These are phyloP conservation scores for Citeromyces nyonsensis DNA, from an alignment of 805 yeast genomes.

Conservation along the genomic window DNA sequence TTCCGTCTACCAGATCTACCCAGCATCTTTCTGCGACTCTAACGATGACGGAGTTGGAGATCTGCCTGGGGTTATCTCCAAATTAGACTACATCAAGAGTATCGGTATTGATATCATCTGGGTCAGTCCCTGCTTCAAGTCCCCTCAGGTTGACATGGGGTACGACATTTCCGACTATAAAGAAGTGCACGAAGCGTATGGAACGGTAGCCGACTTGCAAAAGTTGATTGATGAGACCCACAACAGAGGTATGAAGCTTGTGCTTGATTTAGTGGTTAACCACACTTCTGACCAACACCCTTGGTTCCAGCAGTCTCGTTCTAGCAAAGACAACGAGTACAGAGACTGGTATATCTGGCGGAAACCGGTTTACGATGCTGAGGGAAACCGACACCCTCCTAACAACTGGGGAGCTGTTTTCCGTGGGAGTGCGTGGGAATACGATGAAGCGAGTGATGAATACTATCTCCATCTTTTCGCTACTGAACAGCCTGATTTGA, in stretches of 20 bases:
- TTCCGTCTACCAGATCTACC: conserved; percentile 41
- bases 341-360: conserved; percentile 51
- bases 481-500: conserved; percentile 40
- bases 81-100: conserved; percentile 31
- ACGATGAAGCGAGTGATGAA: conserved; percentile 35
- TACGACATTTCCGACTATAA: conserved; percentile 42
- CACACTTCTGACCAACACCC: conserved; percentile 39
- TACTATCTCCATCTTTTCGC: conserved; percentile 40
- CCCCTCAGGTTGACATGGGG: conserved; percentile 51
- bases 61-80: conserved; percentile 32
- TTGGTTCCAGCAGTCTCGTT: conserved; percentile 41
- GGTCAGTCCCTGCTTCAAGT: conserved; percentile 41
- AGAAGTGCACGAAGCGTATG: conserved; percentile 34
- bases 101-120: conserved; percentile 36
- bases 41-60: conserved; percentile 47
- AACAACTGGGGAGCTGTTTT: conserved; percentile 40
- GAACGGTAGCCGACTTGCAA: conserved; percentile 36
- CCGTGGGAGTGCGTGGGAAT: conserved; percentile 41
- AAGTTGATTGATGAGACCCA: conserved; percentile 28
- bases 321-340: conserved; percentile 32
- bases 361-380: conserved; percentile 13
- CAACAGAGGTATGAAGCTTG: conserved; percentile 29
- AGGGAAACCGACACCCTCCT: conserved; percentile 37
- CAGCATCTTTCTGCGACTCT: conserved; percentile 42
- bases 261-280: conserved; percentile 41